Conservation (phyloP, 2,329 filamentous ascomycete species). For the Keithomyces neogunnii region DNA sequence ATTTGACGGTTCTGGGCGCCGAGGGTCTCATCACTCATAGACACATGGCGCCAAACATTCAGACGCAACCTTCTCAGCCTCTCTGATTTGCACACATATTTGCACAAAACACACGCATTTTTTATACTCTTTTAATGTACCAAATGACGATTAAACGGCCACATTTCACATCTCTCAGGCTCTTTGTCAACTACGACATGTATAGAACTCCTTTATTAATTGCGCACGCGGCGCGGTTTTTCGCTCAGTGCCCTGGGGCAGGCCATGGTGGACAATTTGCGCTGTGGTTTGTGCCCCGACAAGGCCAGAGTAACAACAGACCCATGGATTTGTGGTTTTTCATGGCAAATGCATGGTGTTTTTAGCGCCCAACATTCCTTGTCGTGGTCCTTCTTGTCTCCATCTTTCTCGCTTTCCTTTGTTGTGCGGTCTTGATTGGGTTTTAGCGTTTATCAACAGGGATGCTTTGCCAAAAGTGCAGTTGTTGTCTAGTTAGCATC, state of each 20-base stretch:
- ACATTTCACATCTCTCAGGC: background rate
- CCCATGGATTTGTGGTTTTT: background rate
- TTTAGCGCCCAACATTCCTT: background rate
- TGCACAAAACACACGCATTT: background rate
- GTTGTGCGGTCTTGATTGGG: too few species aligned
- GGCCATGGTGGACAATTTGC: background rate
- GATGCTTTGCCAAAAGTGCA: background rate
- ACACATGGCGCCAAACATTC: background rate
- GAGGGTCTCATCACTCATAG: background rate
- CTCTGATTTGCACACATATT: background rate
- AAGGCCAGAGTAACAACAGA: too few species aligned
- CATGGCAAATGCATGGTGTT: background rate
- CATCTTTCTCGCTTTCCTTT: background rate
- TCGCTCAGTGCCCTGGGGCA: background rate
- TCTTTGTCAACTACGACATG: background rate
- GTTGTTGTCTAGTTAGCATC: background rate
- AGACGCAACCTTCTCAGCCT: too few species aligned
- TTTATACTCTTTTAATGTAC: constrained; percentile 2
- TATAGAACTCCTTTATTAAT: constrained; percentile 1
- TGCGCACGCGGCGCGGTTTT: background rate
- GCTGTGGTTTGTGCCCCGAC: background rate
- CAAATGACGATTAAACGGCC: constrained; percentile 4
- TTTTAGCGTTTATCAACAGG: background rate
- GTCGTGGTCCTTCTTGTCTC: background rate
- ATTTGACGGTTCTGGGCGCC: background rate